Conservation (phyloP, 257 asterid genomes). For the Linderniella brevidens region DNA sequence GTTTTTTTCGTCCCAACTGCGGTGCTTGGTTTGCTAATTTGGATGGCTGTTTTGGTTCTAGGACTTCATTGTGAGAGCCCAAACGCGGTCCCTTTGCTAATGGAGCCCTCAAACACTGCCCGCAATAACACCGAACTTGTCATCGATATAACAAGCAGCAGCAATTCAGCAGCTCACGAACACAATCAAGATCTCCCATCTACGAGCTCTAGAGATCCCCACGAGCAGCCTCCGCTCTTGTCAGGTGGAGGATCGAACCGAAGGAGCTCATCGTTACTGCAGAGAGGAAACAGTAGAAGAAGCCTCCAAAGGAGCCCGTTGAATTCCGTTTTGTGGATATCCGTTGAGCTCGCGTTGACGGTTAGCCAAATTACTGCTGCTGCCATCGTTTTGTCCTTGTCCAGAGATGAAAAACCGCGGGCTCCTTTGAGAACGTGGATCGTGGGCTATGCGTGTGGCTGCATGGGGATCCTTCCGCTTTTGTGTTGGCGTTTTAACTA, state of each 20-base stretch:
- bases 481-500: constrained; percentile 74
- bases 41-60: constrained; percentile 47
- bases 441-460: constrained; percentile 85
- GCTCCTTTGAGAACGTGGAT: constrained; percentile 77
- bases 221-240: constrained; percentile 34
- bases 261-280: constrained; percentile 40
- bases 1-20: constrained; percentile 17
- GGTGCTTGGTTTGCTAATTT: constrained; percentile 21
- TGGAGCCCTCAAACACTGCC: constrained; percentile 8
- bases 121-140: constrained; percentile 29
- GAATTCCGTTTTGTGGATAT: constrained; percentile 81
- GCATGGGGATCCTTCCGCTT: constrained; percentile 68
- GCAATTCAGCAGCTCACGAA: constrained; percentile 33
- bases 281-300: constrained; percentile 55
- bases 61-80: constrained; percentile 49
- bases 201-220: constrained; percentile 40
- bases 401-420: constrained; percentile 66
- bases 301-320: constrained; percentile 70
- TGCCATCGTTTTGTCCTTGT: constrained; percentile 45
- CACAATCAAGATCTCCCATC: constrained; percentile 53
- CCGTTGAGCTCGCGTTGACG: constrained; percentile 63
- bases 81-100: constrained; percentile 33
- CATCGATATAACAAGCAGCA: constrained; percentile 49
- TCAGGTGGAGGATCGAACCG: constrained; percentile 39
- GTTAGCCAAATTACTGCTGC: constrained; percentile 83